Percentiles rank a stretch among this genome's conserved stretches.
phyloP scores from a whole-genome alignment of 495 filamentous ascomycete species.

The Aspergillus sclerotioniger region DNA sequence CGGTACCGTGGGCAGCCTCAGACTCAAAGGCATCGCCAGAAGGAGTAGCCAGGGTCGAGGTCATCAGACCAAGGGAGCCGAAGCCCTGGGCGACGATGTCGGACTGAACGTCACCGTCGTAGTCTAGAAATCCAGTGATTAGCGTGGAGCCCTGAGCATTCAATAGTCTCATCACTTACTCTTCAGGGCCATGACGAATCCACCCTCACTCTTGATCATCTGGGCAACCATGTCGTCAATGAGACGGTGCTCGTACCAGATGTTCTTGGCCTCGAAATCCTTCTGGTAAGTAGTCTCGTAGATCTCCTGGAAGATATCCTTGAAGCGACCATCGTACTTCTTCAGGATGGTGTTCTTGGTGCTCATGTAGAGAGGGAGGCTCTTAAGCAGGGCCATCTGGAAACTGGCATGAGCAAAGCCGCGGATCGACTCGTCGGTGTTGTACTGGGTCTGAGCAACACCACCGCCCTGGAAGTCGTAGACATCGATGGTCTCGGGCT shows the following conservation, averaged over 20 bases:
- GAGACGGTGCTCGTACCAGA: constrained; percentile 99
- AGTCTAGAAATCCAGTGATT: constrained; percentile 58
- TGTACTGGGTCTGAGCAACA: constrained; percentile 92
- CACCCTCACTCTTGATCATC: constrained; percentile 97
- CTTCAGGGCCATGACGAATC: constrained; percentile 96
- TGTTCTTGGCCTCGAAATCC: constrained; percentile 82
- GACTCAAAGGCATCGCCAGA: constrained; percentile 94
- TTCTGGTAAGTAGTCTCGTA: constrained; percentile 84
- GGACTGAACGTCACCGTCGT: constrained; percentile 98
- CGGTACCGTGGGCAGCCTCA: constrained; percentile 97
- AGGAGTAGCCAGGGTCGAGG: constrained; percentile 91
- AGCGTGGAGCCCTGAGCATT: constrained; percentile 3
- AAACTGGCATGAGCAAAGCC: constrained; percentile 96
- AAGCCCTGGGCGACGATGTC: constrained; percentile 98
- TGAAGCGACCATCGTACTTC: constrained; percentile 97
- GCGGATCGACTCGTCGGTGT: constrained; percentile 89
- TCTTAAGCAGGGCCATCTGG: constrained; percentile 87
- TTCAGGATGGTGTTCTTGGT: constrained; percentile 99
- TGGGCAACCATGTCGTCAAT: constrained; percentile 99
- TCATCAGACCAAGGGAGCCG: constrained; percentile 97
- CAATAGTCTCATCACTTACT: constrained; percentile 52
- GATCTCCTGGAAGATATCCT: constrained; percentile 98
- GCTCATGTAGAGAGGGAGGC: constrained; percentile 92
- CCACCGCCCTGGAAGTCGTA: constrained; percentile 88
- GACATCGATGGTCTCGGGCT: constrained; percentile 84